These are phyloP conservation scores for Pinguiococcus pyrenoidosus DNA, from an alignment of 108 stramenopile genomes.

Conservation along the genomic window DNA sequence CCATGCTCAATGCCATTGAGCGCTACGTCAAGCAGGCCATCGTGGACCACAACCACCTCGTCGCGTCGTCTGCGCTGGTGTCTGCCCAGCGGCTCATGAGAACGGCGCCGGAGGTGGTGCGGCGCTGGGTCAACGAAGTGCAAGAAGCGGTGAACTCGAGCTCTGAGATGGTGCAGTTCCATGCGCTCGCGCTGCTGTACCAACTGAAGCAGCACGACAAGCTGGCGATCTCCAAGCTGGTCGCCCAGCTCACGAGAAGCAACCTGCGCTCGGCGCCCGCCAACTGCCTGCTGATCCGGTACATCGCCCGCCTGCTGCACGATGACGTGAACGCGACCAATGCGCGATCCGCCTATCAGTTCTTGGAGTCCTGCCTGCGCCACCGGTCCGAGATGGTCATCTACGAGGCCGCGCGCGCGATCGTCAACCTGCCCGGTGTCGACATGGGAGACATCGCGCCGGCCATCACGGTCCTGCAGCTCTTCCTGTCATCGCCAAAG, in stretches of 20 bases:
- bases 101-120: slow-evolving; percentile 33
- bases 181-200: slow-evolving; percentile 96
- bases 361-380: slow-evolving; percentile 72
- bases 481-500: slow-evolving; percentile 69
- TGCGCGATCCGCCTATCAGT: slow-evolving; percentile 69
- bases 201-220: slow-evolving; percentile 91
- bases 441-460: slow-evolving; percentile 84
- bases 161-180: slow-evolving; percentile 97
- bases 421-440: slow-evolving; percentile 75
- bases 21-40: slow-evolving; percentile 88
- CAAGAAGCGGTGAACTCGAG: slow-evolving; percentile 73
- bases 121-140: slow-evolving; percentile 81
- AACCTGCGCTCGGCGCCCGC: background rate
- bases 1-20: slow-evolving; percentile 96
- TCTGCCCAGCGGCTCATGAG: slow-evolving; percentile 35
- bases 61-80: slow-evolving; percentile 84
- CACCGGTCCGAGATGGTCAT: slow-evolving; percentile 95
- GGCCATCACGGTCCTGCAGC: slow-evolving; percentile 69
- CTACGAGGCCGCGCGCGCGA: slow-evolving; percentile 95
- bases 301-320: slow-evolving; percentile 61
- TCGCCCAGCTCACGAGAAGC: slow-evolving; percentile 57
- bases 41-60: slow-evolving; percentile 85
- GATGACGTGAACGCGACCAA: slow-evolving; percentile 42
- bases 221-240: slow-evolving; percentile 87
- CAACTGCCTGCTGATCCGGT: slow-evolving; percentile 76